Evolutionary conservation across 2,329 filamentous ascomycete species (phyloP).

Genomic region (Fusarium gaditjirri): DNA sequence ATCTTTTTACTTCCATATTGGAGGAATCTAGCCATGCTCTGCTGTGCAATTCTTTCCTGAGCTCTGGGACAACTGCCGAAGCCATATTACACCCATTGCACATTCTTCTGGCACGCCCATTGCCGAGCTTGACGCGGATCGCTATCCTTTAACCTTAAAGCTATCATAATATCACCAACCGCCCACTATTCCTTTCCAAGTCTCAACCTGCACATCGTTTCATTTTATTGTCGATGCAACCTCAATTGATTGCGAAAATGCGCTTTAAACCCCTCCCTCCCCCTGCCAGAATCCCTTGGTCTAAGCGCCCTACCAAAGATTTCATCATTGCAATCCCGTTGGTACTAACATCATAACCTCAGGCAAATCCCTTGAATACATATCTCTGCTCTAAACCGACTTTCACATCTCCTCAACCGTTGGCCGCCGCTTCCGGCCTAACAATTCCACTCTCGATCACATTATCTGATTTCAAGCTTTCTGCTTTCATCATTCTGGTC

Average conservation of each 20-base stretch:
- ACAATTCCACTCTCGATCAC: slow-evolving; percentile 99
- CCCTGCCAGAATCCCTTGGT: slow-evolving; percentile 10
- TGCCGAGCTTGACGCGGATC: slow-evolving; percentile 8
- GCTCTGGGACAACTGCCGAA: background rate
- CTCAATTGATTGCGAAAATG: slow-evolving; percentile 26
- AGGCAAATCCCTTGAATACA: slow-evolving; percentile 96
- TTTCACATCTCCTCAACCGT: slow-evolving; percentile 91
- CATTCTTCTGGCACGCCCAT: background rate
- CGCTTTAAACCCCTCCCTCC: slow-evolving; percentile 15
- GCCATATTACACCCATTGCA: background rate
- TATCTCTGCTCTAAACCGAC: slow-evolving; percentile 90
- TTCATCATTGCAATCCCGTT: slow-evolving; percentile 35
- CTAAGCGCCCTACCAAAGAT: slow-evolving; percentile 24
- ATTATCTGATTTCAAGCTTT: slow-evolving; percentile 92
- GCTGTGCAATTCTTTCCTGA: slow-evolving; percentile 1
- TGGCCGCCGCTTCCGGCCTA: slow-evolving; percentile 89
- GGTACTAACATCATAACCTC: slow-evolving; percentile 58
- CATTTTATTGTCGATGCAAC: slow-evolving; percentile 16
- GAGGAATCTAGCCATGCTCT: background rate
- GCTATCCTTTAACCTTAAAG: slow-evolving; percentile 4
- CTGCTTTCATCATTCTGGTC: slow-evolving; percentile 96
- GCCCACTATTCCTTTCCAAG: background rate
- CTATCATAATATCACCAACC: slow-evolving; percentile 6
- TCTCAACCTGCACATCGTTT: background rate
- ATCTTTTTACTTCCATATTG: background rate